Conservation (phyloP, 2,329 filamentous ascomycete genomes). For the Aspergillus calidoustus region DNA sequence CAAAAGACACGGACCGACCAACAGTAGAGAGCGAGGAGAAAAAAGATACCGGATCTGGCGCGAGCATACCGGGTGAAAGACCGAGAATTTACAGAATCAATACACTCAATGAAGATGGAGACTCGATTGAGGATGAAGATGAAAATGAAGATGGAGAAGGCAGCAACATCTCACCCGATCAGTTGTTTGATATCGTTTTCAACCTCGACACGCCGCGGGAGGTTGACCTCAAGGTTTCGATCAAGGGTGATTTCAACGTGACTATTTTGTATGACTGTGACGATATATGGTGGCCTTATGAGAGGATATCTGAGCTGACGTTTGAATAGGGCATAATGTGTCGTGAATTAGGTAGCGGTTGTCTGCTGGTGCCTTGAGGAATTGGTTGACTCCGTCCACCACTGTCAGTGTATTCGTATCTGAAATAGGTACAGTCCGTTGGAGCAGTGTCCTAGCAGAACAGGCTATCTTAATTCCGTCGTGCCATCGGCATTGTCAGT, state of each 20-base stretch:
- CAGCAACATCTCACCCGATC: constrained; percentile 4
- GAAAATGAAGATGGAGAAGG: neutral
- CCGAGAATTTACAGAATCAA: constrained; percentile 1
- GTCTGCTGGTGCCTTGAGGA: neutral
- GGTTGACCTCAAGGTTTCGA: neutral
- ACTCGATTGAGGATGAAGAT: neutral
- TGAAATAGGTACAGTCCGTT: neutral
- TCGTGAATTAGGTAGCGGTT: neutral
- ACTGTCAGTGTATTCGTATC: neutral
- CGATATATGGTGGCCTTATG: neutral
- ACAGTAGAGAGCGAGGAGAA: neutral
- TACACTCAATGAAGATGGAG: neutral
- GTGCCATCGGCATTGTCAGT: neutral
- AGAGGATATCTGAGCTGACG: neutral
- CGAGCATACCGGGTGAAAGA: neutral
- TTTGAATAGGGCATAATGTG: neutral
- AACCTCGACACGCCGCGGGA: constrained; percentile 7
- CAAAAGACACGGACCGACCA: neutral
- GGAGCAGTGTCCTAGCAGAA: neutral
- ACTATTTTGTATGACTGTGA: neutral
- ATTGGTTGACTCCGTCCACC: too few relatives aligned
- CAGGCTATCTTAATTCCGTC: neutral
- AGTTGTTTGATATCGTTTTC: neutral
- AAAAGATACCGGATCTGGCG: too few relatives aligned
- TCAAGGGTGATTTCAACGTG: constrained; percentile 8